phyloP scores from a whole-genome alignment of 2,329 filamentous ascomycete species.

The Diplocarpon rosae region DNA sequence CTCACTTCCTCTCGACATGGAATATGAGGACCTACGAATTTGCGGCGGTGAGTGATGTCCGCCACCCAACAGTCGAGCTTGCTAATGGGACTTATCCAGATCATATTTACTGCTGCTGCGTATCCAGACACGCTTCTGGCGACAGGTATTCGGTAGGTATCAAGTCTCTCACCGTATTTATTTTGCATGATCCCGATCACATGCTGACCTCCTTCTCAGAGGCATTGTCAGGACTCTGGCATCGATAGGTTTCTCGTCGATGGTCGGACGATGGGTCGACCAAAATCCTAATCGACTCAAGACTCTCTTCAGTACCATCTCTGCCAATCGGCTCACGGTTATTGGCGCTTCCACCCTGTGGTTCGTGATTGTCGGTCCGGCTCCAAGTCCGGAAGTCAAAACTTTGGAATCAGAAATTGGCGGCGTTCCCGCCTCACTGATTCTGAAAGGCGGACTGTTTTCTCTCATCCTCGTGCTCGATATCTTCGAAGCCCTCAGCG shows the following conservation, averaged over 20 bases:
- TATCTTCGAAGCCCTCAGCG: constrained; percentile 33
- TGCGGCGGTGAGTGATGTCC: constrained; percentile 18
- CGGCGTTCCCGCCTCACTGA: not conserved
- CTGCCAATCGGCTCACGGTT: constrained; percentile 32
- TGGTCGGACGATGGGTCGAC: constrained; percentile 34
- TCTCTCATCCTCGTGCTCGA: constrained; percentile 29
- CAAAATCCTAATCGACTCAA: constrained; percentile 30
- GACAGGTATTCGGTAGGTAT: constrained; percentile 30
- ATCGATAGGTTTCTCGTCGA: constrained; percentile 32
- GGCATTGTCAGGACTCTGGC: constrained; percentile 29
- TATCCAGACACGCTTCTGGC: constrained; percentile 33
- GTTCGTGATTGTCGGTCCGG: constrained; percentile 27
- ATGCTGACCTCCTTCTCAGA: constrained; percentile 15
- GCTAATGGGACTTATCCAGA: constrained; percentile 16
- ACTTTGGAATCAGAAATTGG: not conserved
- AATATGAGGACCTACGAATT: constrained; percentile 39
- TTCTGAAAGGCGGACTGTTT: constrained; percentile 27
- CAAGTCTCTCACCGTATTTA: not conserved
- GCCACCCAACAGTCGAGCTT: not conserved
- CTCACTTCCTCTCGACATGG: constrained; percentile 45
- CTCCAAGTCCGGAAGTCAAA: not conserved
- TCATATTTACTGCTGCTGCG: constrained; percentile 42
- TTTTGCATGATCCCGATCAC: constrained; percentile 2
- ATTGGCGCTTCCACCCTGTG: constrained; percentile 32
- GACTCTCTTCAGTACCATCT: constrained; percentile 32